Percentiles rank a stretch among this genome's conserved stretches.
phyloP scores from a whole-genome alignment of 1,284 basidiomycete species.

The Heterobasidion irregulare region DNA sequence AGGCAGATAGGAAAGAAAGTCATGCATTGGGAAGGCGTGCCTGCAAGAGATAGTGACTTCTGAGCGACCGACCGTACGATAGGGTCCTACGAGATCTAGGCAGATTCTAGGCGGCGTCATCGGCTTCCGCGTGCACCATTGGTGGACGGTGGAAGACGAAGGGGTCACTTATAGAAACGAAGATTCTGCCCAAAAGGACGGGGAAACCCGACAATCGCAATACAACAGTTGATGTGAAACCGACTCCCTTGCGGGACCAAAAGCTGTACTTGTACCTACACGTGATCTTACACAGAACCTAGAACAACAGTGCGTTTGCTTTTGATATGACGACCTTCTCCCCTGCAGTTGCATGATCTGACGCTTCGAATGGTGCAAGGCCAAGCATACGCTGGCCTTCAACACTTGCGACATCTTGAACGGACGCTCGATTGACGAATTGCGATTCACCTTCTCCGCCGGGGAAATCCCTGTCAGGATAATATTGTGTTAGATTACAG shows the following conservation, averaged over 20 bases:
- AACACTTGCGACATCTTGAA: constrained; percentile 30
- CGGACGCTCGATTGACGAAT: constrained; percentile 41
- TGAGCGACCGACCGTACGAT: too few species aligned
- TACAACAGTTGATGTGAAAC: too few species aligned
- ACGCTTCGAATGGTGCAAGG: constrained; percentile 22
- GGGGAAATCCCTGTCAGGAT: constrained; percentile 54
- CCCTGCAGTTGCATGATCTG: constrained; percentile 11
- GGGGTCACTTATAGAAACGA: too few species aligned
- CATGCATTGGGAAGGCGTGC: constrained; percentile 3
- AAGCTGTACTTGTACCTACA: too few species aligned
- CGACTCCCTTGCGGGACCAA: too few species aligned
- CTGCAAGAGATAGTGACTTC: too few species aligned
- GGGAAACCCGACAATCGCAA: too few species aligned
- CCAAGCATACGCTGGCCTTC: constrained; percentile 27
- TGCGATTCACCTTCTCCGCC: constrained; percentile 61
- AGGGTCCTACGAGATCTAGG: too few species aligned
- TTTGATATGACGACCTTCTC: constrained; percentile 14
- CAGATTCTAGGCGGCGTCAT: too few species aligned
- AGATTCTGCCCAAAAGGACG: too few species aligned
- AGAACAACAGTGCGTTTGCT: constrained; percentile 12
- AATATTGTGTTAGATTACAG: background rate
- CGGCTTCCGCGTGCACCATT: too few species aligned
- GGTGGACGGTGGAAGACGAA: too few species aligned
- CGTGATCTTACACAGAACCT: background rate
- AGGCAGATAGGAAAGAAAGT: constrained; percentile 11